A percentile compares a stretch with the other conserved stretches of the same genome.
Evolutionary conservation across 1,284 basidiomycete genomes (phyloP).

Genomic region (Pascua guehoae): DNA sequence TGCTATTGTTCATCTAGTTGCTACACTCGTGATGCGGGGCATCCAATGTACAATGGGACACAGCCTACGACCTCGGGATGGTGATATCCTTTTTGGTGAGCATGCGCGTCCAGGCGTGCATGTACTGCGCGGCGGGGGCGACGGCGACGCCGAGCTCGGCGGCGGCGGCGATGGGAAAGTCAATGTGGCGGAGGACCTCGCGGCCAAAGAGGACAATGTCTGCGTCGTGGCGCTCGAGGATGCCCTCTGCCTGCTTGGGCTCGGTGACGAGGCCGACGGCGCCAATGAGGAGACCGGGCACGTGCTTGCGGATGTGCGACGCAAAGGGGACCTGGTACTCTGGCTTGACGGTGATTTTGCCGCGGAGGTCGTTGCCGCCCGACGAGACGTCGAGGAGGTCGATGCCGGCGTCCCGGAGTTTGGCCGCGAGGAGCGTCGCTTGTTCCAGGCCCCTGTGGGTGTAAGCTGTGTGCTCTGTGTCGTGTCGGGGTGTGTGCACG

Average conservation of each 20-base stretch:
- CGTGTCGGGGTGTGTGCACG: neutral
- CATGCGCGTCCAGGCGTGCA: conserved; percentile 47
- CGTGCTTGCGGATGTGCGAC: conserved; percentile 62
- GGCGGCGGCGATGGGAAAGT: conserved; percentile 47
- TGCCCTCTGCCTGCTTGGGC: conserved; percentile 62
- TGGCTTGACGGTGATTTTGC: conserved; percentile 58
- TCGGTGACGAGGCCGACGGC: conserved; percentile 72
- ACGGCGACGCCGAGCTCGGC: conserved; percentile 44
- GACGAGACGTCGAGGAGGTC: conserved; percentile 69
- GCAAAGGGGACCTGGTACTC: conserved; percentile 72
- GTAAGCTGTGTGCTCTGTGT: neutral
- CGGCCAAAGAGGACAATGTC: conserved; percentile 68
- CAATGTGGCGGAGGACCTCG: conserved; percentile 51
- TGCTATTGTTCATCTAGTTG: no score
- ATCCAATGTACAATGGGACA: no score
- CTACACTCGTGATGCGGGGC: no score
- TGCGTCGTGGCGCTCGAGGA: conserved; percentile 62
- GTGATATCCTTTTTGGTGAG: no score
- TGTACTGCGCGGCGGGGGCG: conserved; percentile 45
- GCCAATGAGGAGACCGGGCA: conserved; percentile 59
- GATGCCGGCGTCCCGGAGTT: conserved; percentile 61
- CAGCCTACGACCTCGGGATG: no score
- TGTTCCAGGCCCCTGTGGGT: conserved; percentile 69
- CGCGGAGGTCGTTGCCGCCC: conserved; percentile 64
- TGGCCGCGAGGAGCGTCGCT: conserved; percentile 59